Evolutionary conservation across 345 rosid species (phyloP), one percentile per base, ranked within the genome.

Genomic region (Raphanus sativus): DNA sequence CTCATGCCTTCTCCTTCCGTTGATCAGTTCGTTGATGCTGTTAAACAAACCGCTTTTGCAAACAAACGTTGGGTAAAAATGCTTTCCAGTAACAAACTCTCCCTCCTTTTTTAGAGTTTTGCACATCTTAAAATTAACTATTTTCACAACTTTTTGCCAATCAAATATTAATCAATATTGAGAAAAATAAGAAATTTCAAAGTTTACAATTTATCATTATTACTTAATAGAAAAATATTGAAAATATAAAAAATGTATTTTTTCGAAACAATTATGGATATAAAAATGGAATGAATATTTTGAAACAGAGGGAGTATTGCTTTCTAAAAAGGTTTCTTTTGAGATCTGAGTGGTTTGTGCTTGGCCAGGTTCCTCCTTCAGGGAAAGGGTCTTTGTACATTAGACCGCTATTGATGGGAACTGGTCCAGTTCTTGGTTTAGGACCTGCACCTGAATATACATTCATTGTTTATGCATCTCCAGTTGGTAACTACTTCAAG

Each of bases 31-130:
- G 71, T 86, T n/a, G 69, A 83, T 40, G 87, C 88, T 7, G 82
- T 90, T 48, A 88, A 88, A 67, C 84, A 84, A 65, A 88, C 74
- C 17, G 90, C 83, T 36, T 33, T 76, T 0, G 89, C 90, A 15
- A 89, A 88, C 70, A 83, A 77, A 65, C 94, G 89, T 58, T 92
- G 97, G 98, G 98, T 94, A 84, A 62, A 13, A 34, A 2, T 1
- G 52, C 21, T 26, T 73, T 73, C 45, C 1, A 4, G 55, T 48
- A 48, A 48, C 55, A 48, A 48, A 40, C 10, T 32, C 34, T 32
- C 34, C 6, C 34, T 32, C 6, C 34, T 4, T 32, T 32, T 32
- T 32, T 32, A 32, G 34, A 32, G 6, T 5, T 32, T 32, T 32
- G 4, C 34, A 32, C 34, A 32, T 32, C 34, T 4, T 32, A 32